Evolutionary conservation across 2,329 filamentous ascomycete genomes (phyloP).

Genomic region (Stagonosporopsis cucurbitacearum): DNA sequence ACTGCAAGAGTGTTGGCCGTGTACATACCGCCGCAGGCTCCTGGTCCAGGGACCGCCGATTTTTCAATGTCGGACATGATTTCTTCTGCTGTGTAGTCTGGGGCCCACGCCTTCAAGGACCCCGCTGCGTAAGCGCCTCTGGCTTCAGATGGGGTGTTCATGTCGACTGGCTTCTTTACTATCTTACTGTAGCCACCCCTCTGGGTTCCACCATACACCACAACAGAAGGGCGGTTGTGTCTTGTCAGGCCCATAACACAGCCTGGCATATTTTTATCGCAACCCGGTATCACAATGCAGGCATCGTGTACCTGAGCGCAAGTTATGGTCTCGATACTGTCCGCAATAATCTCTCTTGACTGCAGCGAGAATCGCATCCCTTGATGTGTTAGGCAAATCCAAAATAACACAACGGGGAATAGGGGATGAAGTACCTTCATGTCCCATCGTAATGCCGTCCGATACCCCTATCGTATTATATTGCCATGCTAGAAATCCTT

Average conservation of each 20-base stretch:
- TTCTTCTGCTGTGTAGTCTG: conserved; percentile 72
- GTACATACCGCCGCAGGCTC: conserved; percentile 91
- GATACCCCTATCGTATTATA: conserved; percentile 91
- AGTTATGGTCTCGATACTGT: conserved; percentile 92
- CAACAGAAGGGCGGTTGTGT: conserved; percentile 89
- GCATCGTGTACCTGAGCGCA: conserved; percentile 92
- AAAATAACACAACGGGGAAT: too few species aligned
- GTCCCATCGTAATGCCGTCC: conserved; percentile 94
- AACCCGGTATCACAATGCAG: conserved; percentile 90
- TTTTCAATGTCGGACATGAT: conserved; percentile 83
- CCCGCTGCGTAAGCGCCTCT: conserved; percentile 79
- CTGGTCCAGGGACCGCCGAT: conserved; percentile 77
- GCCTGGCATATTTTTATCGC: conserved; percentile 98
- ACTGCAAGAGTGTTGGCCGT: conserved; percentile 95
- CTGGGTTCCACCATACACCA: conserved; percentile 95
- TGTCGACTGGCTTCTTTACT: conserved; percentile 81
- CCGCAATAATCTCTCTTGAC: conserved; percentile 88
- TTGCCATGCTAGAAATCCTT: conserved; percentile 92
- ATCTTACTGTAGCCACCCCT: conserved; percentile 82
- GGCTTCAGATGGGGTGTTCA: conserved; percentile 86
- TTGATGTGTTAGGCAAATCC: conserved; percentile 45
- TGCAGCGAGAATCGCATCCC: conserved; percentile 95
- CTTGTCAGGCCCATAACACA: conserved; percentile 88
- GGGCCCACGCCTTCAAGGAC: conserved; percentile 73
- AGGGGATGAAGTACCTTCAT: too few species aligned